A percentile compares a stretch with the other conserved stretches of the same genome.
phyloP scores from a whole-genome alignment of 768 basidiomycete genomes.

The Coprinellus micaceus region DNA sequence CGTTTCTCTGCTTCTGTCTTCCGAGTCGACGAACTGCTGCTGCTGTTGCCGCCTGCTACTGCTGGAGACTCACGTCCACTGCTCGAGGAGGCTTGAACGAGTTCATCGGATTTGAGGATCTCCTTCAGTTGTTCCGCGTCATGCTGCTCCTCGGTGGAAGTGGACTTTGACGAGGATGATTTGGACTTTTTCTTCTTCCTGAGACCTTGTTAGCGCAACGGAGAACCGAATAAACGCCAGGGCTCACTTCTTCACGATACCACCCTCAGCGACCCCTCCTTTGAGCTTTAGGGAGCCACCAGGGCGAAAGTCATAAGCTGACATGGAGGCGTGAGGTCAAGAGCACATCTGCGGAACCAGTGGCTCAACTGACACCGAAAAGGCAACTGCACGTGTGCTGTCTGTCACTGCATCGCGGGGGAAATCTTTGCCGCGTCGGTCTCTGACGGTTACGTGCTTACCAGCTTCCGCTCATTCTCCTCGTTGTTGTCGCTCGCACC shows the following conservation, averaged over 20 bases:
- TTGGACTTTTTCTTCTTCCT: constrained; percentile 84
- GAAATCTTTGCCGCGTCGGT: constrained; percentile 1
- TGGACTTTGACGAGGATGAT: constrained; percentile 40
- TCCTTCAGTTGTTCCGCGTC: constrained; percentile 52
- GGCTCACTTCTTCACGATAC: constrained; percentile 77
- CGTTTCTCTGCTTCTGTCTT: constrained; percentile 87
- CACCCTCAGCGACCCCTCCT: constrained; percentile 74
- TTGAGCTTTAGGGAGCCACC: constrained; percentile 90
- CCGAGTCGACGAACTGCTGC: constrained; percentile 43
- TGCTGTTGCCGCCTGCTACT: constrained; percentile 30
- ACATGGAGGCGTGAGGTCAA: constrained; percentile 46
- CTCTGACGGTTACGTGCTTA: not conserved
- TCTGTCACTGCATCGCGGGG: not conserved
- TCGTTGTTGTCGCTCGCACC: constrained; percentile 11
- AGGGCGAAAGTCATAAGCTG: constrained; percentile 80
- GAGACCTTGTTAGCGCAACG: constrained; percentile 1
- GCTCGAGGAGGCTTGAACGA: constrained; percentile 44
- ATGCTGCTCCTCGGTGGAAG: constrained; percentile 40
- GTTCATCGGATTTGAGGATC: constrained; percentile 42
- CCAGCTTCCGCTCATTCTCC: not conserved
- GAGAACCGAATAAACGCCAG: constrained; percentile 9
- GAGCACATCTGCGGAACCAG: constrained; percentile 4
- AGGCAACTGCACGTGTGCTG: constrained; percentile 21
- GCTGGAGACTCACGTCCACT: constrained; percentile 63
- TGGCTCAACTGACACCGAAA: constrained; percentile 1